Base-by-base conservation (phyloP, 2,329 filamentous ascomycete species). In the Aspergillus ochraceus region DNA sequence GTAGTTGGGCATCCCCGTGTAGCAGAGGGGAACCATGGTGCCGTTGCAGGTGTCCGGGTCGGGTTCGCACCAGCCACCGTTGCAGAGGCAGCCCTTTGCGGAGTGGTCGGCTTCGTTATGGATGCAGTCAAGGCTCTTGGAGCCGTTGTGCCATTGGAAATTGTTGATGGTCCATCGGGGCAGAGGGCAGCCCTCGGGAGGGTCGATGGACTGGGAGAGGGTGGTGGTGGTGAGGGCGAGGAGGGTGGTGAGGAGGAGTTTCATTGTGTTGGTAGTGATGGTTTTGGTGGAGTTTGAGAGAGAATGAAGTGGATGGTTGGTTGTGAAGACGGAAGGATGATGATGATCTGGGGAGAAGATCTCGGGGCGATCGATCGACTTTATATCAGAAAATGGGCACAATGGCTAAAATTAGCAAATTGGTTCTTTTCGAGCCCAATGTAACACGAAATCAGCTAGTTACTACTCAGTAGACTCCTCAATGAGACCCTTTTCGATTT, bases 1-100 rank as follows among this genome's bases (percentile, higher is more conserved):
- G 55, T 71, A 71, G 56, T 66, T 70, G 2, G 70, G 70, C 70
- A 71, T 68, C 9, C 70, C 70, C 2, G 69, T 71, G 12, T 53
- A 70, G 64, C 70, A 71, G 24, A 70, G 60, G 26, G 58, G 58
- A 9, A 71, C 68, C 64, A 67, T 64, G 30, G 58, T 62, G 3
- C 66, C 63, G 39, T 65, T 65, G 62, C 69, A 71, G 24, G 66
- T 71, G 17, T 62, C 57, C 1, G 64, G 64, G 54, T 68, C 50
- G 0, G 68, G 69, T 2, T 64, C 53, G 32, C 69, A 70, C 70
- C 69, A 71, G 19, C 22, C 51, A 14, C 42, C 39, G 2, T 60
- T 59, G 53, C 69, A 70, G 11, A 68, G 61, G 19, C 70, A 71
- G 36, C 67, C 70, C 39, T 66, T 63, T 3, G 68, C 20, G 52